Base-by-base conservation (phyloP, 192 early-diverging fungal species). In the Coemansia sp. region DNA sequence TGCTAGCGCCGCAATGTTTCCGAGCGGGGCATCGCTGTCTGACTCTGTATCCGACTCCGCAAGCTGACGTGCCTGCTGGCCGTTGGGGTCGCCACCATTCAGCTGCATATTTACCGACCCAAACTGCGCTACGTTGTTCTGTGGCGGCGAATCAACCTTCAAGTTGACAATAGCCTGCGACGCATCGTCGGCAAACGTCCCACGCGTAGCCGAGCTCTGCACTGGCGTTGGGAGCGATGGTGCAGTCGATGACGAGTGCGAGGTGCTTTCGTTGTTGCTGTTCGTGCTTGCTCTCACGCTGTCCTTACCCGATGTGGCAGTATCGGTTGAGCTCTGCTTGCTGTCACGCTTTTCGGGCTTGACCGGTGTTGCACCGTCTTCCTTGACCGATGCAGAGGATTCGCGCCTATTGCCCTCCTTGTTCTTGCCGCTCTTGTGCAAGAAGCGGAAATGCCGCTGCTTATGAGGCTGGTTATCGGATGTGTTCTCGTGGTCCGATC, bases 121-220 rank as follows among this genome's bases (percentile, higher is more conserved):
- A 15, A 59, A 59, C n/a, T 22, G 51, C 1, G 58, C 63, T 4
- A 42, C 52, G 43, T 52, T 52, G 41, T 56, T 65, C 19, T 12
- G 68, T 3, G 70, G 61, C 39, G 74, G 79, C 16, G 75, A 72
- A 49, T 71, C 64, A 45, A 77, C 72, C 61, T 76, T 75, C 7
- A 77, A 57, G 58, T 83, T 83, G 56, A 74, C 73, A 62, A 77
- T 75, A 10, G 75, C 76, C 45, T 77, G 68, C 0, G 76, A 63
- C 0, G 75, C 81, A 21, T 75, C 76, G 57, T 78, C 73, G n/a
- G 66, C 81, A 83, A 78, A 78, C 13, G 69, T 71, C 21, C 70
- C 72, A 16, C 59, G 76, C 13, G 62, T 41, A 8, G 69, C 66
- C 8, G 67, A 62, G 6, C 64, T 69, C 13, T 61, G 56, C 13